Conservation (phyloP, 441 rosid genomes). For the Populus hybrid region DNA sequence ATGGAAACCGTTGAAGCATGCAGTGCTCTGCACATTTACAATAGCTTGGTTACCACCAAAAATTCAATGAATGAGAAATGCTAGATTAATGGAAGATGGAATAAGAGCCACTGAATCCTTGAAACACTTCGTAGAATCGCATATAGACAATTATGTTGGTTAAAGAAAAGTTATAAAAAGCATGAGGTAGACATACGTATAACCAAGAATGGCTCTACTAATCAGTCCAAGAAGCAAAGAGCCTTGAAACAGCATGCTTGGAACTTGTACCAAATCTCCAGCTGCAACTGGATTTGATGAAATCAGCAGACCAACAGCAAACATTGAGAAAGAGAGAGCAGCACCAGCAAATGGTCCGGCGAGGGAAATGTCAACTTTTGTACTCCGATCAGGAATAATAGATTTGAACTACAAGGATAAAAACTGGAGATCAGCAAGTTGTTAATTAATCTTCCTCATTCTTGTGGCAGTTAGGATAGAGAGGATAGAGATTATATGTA, state of each 20-base stretch:
- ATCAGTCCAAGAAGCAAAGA: slow-evolving; percentile 95
- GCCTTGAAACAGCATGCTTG: slow-evolving; percentile 90
- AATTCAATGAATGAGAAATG: slow-evolving; percentile 9
- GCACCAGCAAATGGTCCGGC: slow-evolving; percentile 98
- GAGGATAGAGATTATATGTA: neutral
- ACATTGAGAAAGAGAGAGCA: slow-evolving; percentile 83
- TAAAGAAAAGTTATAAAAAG: slow-evolving; percentile 3
- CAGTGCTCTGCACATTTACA: slow-evolving; percentile 61
- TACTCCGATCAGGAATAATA: slow-evolving; percentile 89
- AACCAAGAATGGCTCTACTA: slow-evolving; percentile 90
- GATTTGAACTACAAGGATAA: slow-evolving; percentile 76
- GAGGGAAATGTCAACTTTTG: slow-evolving; percentile 82
- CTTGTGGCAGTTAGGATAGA: neutral
- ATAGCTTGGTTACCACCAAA: slow-evolving; percentile 13
- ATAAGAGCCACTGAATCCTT: neutral
- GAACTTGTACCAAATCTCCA: slow-evolving; percentile 89
- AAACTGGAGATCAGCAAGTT: slow-evolving; percentile 11
- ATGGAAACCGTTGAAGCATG: slow-evolving; percentile 82
- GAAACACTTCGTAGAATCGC: slow-evolving; percentile 14
- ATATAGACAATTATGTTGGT: neutral
- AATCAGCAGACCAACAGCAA: slow-evolving; percentile 77
- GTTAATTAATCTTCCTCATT: slow-evolving; percentile 7
- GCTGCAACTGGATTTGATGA: slow-evolving; percentile 71
- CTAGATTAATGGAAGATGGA: slow-evolving; percentile 17
- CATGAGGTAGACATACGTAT: slow-evolving; percentile 52